Percentiles rank a stretch among this genome's conserved stretches.
These are phyloP conservation scores for Silene uniflora DNA, from an alignment of 148 eudicot genomes.

Conservation along the genomic window DNA sequence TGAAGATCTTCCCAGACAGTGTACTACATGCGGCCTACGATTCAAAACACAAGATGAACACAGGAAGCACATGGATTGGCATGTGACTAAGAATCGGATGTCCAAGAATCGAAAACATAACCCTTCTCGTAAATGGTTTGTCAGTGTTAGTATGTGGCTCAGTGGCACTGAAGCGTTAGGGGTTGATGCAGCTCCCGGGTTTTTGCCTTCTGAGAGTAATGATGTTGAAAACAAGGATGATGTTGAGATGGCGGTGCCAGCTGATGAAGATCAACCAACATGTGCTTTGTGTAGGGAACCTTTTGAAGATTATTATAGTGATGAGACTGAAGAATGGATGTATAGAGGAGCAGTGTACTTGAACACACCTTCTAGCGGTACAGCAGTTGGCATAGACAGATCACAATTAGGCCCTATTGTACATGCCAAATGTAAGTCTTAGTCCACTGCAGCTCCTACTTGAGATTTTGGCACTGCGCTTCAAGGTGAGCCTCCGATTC, in stretches of 20 bases:
- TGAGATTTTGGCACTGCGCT: constrained; percentile 39
- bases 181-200: constrained; percentile 71
- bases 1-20: constrained; percentile 84
- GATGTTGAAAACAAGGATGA: constrained; percentile 65
- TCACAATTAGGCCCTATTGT: constrained; percentile 89
- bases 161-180: constrained; percentile 87
- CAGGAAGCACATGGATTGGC: constrained; percentile 99
- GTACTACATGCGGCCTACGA: constrained; percentile 87
- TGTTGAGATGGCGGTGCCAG: constrained; percentile 81
- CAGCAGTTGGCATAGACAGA: constrained; percentile 54
- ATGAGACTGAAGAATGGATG: constrained; percentile 97
- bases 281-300: constrained; percentile 91
- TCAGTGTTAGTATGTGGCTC: constrained; percentile 80
- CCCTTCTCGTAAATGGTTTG: constrained; percentile 96
- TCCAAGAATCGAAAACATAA: constrained; percentile 81
- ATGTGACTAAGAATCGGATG: constrained; percentile 76
- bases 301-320: constrained; percentile 87
- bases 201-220: constrained; percentile 56
- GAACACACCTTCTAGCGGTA: constrained; percentile 55
- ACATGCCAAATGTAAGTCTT: constrained; percentile 89
- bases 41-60: constrained; percentile 90
- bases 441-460: constrained; percentile 42
- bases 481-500: constrained; percentile 40
- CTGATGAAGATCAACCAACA: constrained; percentile 78
- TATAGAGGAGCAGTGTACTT: constrained; percentile 89